A percentile compares a stretch with the other conserved stretches of the same genome.
Evolutionary conservation across 176 grass and related monocot genomes (phyloP).

Genomic region (Cenchrus purpureus): DNA sequence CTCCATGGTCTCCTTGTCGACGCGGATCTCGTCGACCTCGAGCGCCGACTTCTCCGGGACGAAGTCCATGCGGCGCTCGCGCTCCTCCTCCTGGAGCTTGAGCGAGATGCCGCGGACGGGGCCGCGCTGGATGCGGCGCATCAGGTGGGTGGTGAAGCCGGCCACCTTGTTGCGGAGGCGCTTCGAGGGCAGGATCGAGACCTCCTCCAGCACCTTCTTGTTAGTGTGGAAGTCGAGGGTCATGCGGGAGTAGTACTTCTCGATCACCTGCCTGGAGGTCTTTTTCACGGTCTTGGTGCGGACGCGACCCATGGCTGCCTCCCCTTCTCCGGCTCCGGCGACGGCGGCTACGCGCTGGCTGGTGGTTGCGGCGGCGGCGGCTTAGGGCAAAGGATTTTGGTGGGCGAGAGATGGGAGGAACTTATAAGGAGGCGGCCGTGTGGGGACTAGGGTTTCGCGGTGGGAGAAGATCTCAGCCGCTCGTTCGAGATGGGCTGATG

Average conservation of each 20-base stretch:
- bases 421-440: constrained; percentile 31
- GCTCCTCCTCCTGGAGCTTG: constrained; percentile 96
- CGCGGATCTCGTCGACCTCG: constrained; percentile 76
- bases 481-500: constrained; percentile 4
- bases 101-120: constrained; percentile 89
- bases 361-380: constrained; percentile 10
- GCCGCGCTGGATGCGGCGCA: constrained; percentile 91
- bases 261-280: constrained; percentile 85
- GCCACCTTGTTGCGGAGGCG: constrained; percentile 91
- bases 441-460: constrained; percentile 36
- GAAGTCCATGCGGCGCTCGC: constrained; percentile 94
- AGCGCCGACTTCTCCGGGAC: constrained; percentile 85
- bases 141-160: constrained; percentile 83
- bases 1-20: constrained; percentile 93
- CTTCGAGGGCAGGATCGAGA: constrained; percentile 88
- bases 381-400: background rate
- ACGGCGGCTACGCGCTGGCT: background rate
- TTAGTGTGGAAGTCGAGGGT: constrained; percentile 93
- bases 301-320: constrained; percentile 72
- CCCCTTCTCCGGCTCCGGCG: constrained; percentile 34
- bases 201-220: constrained; percentile 92
- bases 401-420: background rate
- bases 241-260: constrained; percentile 87
- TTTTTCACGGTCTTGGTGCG: constrained; percentile 97
- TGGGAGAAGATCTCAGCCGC: constrained; percentile 36